Evolutionary conservation across 2,329 filamentous ascomycete species (phyloP).

Genomic region (Mycogone perniciosa): DNA sequence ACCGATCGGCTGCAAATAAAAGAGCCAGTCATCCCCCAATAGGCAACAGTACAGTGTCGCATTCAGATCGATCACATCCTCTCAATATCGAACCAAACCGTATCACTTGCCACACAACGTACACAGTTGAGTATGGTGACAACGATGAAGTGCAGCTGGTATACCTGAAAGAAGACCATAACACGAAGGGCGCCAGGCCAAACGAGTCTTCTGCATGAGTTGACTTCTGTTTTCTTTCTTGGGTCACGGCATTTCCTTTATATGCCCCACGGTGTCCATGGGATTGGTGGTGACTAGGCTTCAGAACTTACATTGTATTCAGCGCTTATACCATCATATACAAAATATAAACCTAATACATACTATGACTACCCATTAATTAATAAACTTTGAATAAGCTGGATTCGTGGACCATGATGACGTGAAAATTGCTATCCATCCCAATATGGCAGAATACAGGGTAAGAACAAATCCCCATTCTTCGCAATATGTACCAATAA

Average conservation of each 20-base stretch:
- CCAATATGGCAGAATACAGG: too few relatives aligned
- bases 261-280: neutral
- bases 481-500: too few relatives aligned
- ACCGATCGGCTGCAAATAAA: slow-evolving; percentile 9
- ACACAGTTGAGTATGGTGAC: slow-evolving; percentile 26
- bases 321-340: too few relatives aligned
- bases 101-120: slow-evolving; percentile 30
- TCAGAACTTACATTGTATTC: too few relatives aligned
- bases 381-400: too few relatives aligned
- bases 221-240: neutral
- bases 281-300: neutral
- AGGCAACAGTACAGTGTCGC: slow-evolving; percentile 20
- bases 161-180: slow-evolving; percentile 3
- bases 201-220: neutral
- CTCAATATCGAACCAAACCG: slow-evolving; percentile 19
- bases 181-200: slow-evolving; percentile 8
- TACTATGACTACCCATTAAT: too few relatives aligned
- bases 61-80: slow-evolving; percentile 18
- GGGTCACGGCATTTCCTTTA: neutral
- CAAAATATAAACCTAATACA: too few relatives aligned
- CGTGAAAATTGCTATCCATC: too few relatives aligned
- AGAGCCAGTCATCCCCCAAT: slow-evolving; percentile 12
- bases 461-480: too few relatives aligned
- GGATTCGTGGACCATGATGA: too few relatives aligned
- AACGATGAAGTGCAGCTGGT: slow-evolving; percentile 12